Base-by-base conservation (phyloP, 2,329 filamentous ascomycete genomes). In the Diaporthe humulicola region DNA sequence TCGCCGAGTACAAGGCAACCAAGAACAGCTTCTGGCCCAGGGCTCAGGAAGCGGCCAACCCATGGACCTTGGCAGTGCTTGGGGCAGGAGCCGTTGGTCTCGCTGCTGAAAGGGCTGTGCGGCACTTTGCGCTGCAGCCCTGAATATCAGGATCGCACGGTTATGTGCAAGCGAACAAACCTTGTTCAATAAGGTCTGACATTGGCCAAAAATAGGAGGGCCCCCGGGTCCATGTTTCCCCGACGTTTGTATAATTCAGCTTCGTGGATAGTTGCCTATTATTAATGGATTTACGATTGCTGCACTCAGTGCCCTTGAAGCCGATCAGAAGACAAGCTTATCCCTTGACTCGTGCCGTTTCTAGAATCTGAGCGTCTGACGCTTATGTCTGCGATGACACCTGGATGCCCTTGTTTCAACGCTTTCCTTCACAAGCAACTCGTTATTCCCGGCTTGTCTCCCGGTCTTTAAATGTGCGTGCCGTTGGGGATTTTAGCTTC, bases 21-120 rank as follows among this genome's bases (percentile, higher is more conserved):
- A 90, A 90, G 81, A 91, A 92, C 78, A 87, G 88, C 52, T 90
- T 92, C 81, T 92, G 90, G 90, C 90, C 90, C 1, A 82, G 82
- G 15, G 64, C 85, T 1, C 80, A 83, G 40, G 88, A 91, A 80
- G 72, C 88, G 10, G 81, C 78, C 30, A 92, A 91, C 77, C 87
- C 87, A 75, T 92, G 90, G 90, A 79, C 87, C 3, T 89, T 89
- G 87, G 83, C 83, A 30, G 85, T 91, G 1, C 74, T 88, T 15
- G 88, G 85, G 1, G 82, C 85, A 52, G 90, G 90, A 17, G 85
- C 84, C 15, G 82, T 84, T 3, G 88, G 87, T 30, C 86, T 88
- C 0, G 82, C 85, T 3, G 73, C 88, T 14, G 90, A 91, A 79
- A 54, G 75, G 2, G 57, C 64, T 50, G 56, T 72, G 60, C 71